Evolutionary conservation across 495 filamentous ascomycete species (phyloP).

Genomic region (Pseudevernia furfuracea): DNA sequence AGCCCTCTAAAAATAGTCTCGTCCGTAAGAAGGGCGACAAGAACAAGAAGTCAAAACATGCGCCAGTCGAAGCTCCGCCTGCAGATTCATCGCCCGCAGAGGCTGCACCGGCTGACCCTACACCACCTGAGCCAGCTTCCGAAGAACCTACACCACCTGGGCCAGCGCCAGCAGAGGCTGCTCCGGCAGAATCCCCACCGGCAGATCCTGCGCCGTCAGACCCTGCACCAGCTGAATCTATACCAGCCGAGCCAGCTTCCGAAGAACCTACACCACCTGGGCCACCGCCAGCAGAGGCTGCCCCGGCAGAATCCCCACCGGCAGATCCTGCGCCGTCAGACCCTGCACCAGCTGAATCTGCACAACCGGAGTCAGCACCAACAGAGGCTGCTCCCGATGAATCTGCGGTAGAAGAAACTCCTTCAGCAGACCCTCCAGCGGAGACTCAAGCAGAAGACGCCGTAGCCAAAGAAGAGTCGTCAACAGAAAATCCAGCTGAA

Average conservation of each 20-base stretch:
- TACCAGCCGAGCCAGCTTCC: not conserved
- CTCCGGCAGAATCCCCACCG: not conserved
- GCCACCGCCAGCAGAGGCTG: conserved; percentile 8
- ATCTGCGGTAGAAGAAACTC: not conserved
- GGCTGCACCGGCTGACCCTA: not conserved
- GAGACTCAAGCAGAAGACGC: conserved; percentile 3
- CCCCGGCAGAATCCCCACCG: not conserved
- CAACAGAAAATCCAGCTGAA: not conserved
- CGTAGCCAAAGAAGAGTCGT: not conserved
- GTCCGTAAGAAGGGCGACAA: conserved; percentile 10
- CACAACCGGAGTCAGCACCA: conserved; percentile 1
- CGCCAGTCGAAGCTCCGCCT: not conserved
- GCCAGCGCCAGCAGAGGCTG: not conserved
- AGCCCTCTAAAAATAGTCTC: not conserved
- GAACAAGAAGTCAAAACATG: conserved; percentile 10
- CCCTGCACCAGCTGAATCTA: not conserved
- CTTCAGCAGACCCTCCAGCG: not conserved
- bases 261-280: not conserved
- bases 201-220: not conserved
- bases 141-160: conserved; percentile 6
- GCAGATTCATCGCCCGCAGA: conserved; percentile 9
- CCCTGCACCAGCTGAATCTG: not conserved
- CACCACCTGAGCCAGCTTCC: not conserved
- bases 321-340: not conserved
- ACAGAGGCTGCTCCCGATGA: conserved; percentile 11